These are phyloP conservation scores for Thuja plicata DNA, from an alignment of 83 land plant genomes.

Conservation along the genomic window DNA sequence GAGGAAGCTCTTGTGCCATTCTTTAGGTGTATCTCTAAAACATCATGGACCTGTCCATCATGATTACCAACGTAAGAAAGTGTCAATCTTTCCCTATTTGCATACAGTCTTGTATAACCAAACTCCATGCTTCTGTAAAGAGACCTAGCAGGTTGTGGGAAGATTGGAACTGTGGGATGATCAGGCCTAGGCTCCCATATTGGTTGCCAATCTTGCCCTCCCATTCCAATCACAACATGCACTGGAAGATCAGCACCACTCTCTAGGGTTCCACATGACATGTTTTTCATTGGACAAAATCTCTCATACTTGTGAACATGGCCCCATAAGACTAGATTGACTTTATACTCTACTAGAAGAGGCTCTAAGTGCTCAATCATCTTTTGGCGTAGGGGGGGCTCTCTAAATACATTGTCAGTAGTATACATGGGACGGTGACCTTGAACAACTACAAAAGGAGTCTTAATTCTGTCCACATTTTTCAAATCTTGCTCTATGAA, in stretches of 20 bases:
- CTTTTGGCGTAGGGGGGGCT: constrained; percentile 33
- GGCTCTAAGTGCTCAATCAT: constrained; percentile 75
- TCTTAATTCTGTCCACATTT: constrained; percentile 64
- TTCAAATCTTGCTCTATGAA: constrained; percentile 71
- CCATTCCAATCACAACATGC: constrained; percentile 94
- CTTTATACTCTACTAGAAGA: constrained; percentile 67
- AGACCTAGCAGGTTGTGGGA: constrained; percentile 72
- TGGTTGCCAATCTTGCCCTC: constrained; percentile 83
- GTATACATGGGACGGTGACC: constrained; percentile 98
- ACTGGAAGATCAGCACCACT: constrained; percentile 31
- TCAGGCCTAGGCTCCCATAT: constrained; percentile 68
- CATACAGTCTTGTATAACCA: constrained; percentile 77
- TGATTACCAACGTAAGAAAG: constrained; percentile 84
- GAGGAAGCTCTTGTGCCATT: background rate
- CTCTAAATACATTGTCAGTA: constrained; percentile 50
- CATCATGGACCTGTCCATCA: constrained; percentile 84
- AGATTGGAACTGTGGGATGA: constrained; percentile 62
- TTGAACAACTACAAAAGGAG: constrained; percentile 86
- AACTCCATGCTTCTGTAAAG: constrained; percentile 79
- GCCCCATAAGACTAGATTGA: constrained; percentile 84
- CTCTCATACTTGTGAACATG: constrained; percentile 96
- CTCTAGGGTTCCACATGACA: constrained; percentile 50
- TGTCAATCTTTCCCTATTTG: constrained; percentile 54
- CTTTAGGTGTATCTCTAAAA: constrained; percentile 43
- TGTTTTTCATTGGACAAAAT: constrained; percentile 79